phyloP scores from a whole-genome alignment of 176 grass and related monocot species.

The Musa beccarii region DNA sequence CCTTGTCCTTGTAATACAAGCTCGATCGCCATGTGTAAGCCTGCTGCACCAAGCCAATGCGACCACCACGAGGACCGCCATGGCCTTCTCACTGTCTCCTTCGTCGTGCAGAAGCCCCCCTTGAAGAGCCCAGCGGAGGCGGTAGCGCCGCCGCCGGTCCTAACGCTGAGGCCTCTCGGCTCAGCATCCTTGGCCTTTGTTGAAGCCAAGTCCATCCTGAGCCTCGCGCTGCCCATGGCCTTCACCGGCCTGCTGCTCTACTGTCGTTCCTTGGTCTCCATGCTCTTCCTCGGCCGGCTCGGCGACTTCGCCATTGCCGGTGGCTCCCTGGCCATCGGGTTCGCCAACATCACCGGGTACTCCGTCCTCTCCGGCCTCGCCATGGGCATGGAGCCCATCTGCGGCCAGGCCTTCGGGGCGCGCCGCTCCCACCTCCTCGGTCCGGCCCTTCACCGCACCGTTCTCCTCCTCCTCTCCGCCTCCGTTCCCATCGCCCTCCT shows the following conservation, averaged over 20 bases:
- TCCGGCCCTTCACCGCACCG: conserved; percentile 35
- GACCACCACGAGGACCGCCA: not conserved
- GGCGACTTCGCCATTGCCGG: conserved; percentile 69
- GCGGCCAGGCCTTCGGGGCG: conserved; percentile 67
- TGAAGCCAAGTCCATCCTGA: conserved; percentile 27
- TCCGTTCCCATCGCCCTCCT: too few species aligned
- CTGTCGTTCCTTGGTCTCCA: not conserved
- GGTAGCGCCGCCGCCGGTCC: not conserved
- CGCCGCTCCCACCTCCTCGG: conserved; percentile 47
- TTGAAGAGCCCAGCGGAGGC: not conserved
- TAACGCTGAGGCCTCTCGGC: conserved; percentile 1
- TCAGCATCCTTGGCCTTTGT: conserved; percentile 7
- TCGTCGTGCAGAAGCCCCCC: not conserved
- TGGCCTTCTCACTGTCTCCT: not conserved
- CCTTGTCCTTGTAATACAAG: too few species aligned
- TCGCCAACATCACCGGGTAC: conserved; percentile 91
- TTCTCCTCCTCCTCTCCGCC: conserved; percentile 18
- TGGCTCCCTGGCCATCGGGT: conserved; percentile 77
- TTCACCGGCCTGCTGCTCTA: conserved; percentile 69
- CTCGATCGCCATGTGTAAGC: not conserved
- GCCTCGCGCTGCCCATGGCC: conserved; percentile 61
- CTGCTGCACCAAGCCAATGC: not conserved
- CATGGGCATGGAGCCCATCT: conserved; percentile 86
- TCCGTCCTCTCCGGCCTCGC: conserved; percentile 84
- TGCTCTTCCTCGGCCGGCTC: conserved; percentile 11